Conservation (phyloP, 2,329 filamentous ascomycete species). For the Colletotrichum sp. region DNA sequence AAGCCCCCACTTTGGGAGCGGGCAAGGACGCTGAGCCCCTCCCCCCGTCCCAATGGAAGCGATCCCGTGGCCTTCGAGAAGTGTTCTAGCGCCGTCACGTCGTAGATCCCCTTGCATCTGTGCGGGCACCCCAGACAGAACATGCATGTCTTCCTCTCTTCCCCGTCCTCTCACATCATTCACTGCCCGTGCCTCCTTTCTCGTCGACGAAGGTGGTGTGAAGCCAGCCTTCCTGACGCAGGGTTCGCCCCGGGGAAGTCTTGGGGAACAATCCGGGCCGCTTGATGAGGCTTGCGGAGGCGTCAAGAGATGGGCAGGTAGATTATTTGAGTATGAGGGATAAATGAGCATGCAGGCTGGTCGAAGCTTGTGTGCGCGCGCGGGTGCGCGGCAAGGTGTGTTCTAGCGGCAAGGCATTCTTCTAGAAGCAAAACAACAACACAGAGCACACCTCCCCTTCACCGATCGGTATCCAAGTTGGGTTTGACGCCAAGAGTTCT, state of each 20-base stretch:
- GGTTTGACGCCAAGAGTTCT: not conserved
- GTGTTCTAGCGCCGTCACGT: not conserved
- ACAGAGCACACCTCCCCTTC: not conserved
- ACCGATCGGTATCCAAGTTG: not conserved
- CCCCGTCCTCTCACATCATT: not conserved
- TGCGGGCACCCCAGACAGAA: not conserved
- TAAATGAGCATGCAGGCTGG: not conserved
- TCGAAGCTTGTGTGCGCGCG: not conserved
- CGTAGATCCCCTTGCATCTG: not conserved
- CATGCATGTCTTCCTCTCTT: not conserved
- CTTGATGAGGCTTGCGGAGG: not conserved
- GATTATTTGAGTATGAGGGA: not conserved
- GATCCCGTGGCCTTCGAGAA: slow-evolving; percentile 2
- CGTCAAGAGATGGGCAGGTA: not conserved
- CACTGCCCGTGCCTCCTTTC: not conserved
- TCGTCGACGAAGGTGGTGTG: not conserved
- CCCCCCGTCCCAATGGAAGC: not conserved
- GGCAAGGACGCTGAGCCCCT: not conserved
- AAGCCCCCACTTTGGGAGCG: not conserved
- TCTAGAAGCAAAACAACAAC: not conserved
- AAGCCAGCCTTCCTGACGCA: not conserved
- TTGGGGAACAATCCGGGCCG: not conserved
- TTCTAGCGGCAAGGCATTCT: not conserved
- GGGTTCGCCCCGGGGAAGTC: not conserved
- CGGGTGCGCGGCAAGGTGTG: not conserved